A percentile compares a stretch with the other conserved stretches of the same genome.
These are phyloP conservation scores for Dipodascopsis tothii DNA, from an alignment of 805 yeast species.

Conservation along the genomic window DNA sequence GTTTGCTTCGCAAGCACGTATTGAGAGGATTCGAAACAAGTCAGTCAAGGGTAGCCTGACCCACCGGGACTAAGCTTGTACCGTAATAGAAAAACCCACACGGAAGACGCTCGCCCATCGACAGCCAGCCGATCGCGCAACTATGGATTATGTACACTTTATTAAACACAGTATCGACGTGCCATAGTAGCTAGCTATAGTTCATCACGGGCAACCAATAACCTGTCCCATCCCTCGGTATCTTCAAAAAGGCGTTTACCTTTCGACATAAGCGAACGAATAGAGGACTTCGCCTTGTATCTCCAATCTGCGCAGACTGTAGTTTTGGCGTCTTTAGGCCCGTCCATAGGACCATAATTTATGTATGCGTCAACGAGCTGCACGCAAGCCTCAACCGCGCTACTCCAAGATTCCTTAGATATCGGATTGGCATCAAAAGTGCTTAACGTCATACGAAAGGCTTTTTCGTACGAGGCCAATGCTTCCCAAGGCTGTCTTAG, in stretches of 20 bases:
- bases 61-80: too few species aligned
- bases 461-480: slow-evolving; percentile 76
- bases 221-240: slow-evolving; percentile 64
- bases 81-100: too few species aligned
- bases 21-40: too few species aligned
- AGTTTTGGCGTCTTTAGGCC: slow-evolving; percentile 74
- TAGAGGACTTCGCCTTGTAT: slow-evolving; percentile 65
- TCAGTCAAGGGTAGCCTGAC: too few species aligned
- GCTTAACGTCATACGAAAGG: slow-evolving; percentile 58
- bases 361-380: slow-evolving; percentile 83
- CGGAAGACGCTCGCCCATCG: too few species aligned
- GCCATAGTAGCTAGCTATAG: too few species aligned
- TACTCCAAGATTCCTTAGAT: slow-evolving; percentile 60
- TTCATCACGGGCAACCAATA: too few species aligned
- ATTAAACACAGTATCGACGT: too few species aligned
- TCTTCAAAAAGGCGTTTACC: slow-evolving; percentile 78
- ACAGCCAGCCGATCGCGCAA: too few species aligned
- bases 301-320: slow-evolving; percentile 75
- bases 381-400: slow-evolving; percentile 67
- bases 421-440: slow-evolving; percentile 58
- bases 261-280: slow-evolving; percentile 68
- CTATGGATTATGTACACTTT: too few species aligned
- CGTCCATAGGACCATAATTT: slow-evolving; percentile 74
- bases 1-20: too few species aligned
- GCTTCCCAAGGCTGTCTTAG: slow-evolving; percentile 81